phyloP scores from a whole-genome alignment of 768 basidiomycete genomes.

The Amanita phalloides region DNA sequence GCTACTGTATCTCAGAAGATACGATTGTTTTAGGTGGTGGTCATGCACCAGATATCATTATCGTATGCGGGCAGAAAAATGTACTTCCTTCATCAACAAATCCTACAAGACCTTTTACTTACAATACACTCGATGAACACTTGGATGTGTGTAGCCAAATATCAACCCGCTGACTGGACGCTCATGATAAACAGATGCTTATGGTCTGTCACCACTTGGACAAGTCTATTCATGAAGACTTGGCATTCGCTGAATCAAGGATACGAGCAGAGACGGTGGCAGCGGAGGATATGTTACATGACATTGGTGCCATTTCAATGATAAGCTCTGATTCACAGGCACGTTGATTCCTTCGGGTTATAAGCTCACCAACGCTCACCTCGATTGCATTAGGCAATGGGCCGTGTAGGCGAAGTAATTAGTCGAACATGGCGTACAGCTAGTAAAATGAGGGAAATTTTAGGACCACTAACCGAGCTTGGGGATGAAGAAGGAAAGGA shows the following conservation, averaged over 20 bases:
- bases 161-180: not conserved
- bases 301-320: constrained; percentile 91
- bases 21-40: constrained; percentile 54
- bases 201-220: constrained; percentile 99
- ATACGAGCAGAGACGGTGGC: constrained; percentile 96
- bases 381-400: constrained; percentile 58
- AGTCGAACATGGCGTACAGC: constrained; percentile 95
- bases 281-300: constrained; percentile 93
- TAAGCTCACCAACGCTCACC: not conserved
- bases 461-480: constrained; percentile 60
- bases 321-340: constrained; percentile 88
- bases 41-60: constrained; percentile 96
- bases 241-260: constrained; percentile 93
- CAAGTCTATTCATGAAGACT: constrained; percentile 82
- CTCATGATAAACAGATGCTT: constrained; percentile 95
- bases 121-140: constrained; percentile 94
- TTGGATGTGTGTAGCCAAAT: constrained; percentile 58
- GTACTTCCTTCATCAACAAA: constrained; percentile 96
- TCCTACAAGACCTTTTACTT: constrained; percentile 86
- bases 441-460: constrained; percentile 79
- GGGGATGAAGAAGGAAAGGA: constrained; percentile 66
- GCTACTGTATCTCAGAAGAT: not conserved
- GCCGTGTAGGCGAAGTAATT: constrained; percentile 90
- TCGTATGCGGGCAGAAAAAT: constrained; percentile 84
- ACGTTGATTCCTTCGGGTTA: not conserved